Base-by-base conservation (phyloP, 768 basidiomycete species). In the Amanita rubescens region DNA sequence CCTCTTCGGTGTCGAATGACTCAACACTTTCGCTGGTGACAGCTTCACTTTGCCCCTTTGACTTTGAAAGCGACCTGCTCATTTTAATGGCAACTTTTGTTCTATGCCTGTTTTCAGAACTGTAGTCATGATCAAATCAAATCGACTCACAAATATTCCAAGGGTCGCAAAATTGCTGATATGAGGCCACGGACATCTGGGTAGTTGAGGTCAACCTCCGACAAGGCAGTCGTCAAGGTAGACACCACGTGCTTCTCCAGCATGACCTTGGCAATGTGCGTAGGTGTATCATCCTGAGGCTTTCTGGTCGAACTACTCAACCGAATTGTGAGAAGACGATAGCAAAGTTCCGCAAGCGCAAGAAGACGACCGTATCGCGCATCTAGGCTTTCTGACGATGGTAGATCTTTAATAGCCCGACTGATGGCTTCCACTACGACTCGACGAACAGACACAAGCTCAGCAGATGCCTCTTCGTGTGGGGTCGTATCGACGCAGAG, bases 71-170 rank as follows among this genome's bases (percentile, higher is more conserved):
- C 8, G 84, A 75, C 38, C 86, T 82, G 46, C 92, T 95, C 90
- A 98, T 94, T 69, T 95, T 97, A 69, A 96, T 97, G n/a, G 95
- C 94, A 51, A 94, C 78, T 67, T 95, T 96, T 15, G 96, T 90
- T 48, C 93, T 95, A 57, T 17, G 52, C 53, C 25, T 56, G 57
- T 43, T 45, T 51, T 59, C 34, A 42, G 64, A 10, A 37, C 33
- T 38, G 17, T 42, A 17, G 17, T 38, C 44, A 22, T 34, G 30
- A 20, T 24, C 25, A 27, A 32, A 33, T 43, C 44, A 41, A 0
- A 17, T 69, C 15, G 10, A 62, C 90, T 69, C 67, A 94, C 94
- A 99, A 67, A 60, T 85, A 80, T 61, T 98, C 94, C 47, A 99
- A 70, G 6, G 96, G 94, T 12, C 86, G 82, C 41, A 99, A 73